These are phyloP conservation scores for Alternaria tenuissima DNA, from an alignment of 2,329 filamentous ascomycete genomes.

Conservation along the genomic window DNA sequence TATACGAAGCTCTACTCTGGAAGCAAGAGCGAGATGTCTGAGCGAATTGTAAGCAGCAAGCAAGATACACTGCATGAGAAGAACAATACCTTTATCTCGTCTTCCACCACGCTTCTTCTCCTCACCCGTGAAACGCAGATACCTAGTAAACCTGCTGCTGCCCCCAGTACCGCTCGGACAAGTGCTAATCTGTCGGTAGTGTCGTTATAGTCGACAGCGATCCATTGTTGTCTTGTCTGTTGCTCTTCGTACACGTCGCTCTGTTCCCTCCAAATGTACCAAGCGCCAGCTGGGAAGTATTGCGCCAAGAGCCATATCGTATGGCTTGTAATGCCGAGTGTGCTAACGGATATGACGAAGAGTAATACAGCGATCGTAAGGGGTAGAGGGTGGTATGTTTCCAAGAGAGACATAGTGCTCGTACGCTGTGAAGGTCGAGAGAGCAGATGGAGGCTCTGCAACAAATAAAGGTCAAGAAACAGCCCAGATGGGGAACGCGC, in stretches of 20 bases:
- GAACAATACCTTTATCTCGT: background rate
- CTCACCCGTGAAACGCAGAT: background rate
- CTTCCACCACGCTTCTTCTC: background rate
- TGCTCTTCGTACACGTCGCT: background rate
- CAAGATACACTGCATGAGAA: background rate
- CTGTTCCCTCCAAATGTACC: conserved; percentile 6
- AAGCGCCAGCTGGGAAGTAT: background rate
- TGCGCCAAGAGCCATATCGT: conserved; percentile 1
- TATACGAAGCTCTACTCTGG: background rate
- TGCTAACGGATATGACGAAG: background rate
- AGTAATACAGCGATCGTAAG: background rate
- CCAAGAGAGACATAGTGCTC: background rate
- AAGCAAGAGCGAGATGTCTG: background rate
- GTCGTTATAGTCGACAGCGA: background rate
- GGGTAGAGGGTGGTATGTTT: background rate
- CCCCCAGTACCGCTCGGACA: background rate
- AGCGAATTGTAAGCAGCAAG: background rate
- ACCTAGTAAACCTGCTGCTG: background rate
- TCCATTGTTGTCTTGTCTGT: conserved; percentile 1
- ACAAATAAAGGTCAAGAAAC: background rate
- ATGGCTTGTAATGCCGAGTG: conserved; percentile 1
- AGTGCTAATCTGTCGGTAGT: background rate
- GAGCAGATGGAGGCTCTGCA: background rate
- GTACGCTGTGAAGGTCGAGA: background rate
- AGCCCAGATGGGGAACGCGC: background rate